phyloP scores from a whole-genome alignment of 129 eudicot genomes.

The Smallanthus sonchifolius region DNA sequence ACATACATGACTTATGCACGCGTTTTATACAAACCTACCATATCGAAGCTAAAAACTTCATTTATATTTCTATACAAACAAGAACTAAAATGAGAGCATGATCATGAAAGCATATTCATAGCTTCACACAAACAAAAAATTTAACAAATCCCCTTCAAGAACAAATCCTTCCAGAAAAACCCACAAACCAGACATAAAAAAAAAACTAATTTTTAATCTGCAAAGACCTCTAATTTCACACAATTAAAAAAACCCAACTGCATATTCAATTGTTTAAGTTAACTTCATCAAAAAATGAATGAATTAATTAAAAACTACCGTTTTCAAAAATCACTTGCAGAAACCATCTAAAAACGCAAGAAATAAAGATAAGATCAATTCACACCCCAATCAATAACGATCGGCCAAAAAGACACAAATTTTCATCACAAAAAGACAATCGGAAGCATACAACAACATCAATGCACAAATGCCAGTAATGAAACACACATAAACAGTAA shows the following conservation, averaged over 20 bases:
- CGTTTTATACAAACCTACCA: not conserved
- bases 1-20: not conserved
- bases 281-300: no score
- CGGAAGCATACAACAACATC: constrained; percentile 9
- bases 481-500: constrained; percentile 18
- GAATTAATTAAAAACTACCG: no score
- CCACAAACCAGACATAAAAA: constrained; percentile 1
- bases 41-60: not conserved
- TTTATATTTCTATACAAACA: not conserved
- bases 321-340: constrained; percentile 3
- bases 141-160: constrained; percentile 12
- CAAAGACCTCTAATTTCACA: constrained; percentile 2
- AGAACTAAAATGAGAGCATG: not conserved
- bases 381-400: constrained; percentile 14
- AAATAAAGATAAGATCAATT: constrained; percentile 2
- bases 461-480: constrained; percentile 20
- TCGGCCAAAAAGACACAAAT: constrained; percentile 13
- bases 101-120: constrained; percentile 8
- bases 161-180: not conserved
- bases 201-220: constrained; percentile 19
- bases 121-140: not conserved
- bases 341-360: constrained; percentile 10
- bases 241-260: constrained; percentile 17
- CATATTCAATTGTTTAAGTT: not conserved
- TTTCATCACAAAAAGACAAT: constrained; percentile 5